phyloP scores from a whole-genome alignment of 2,329 filamentous ascomycete species.

The Ilyonectria sp. region DNA sequence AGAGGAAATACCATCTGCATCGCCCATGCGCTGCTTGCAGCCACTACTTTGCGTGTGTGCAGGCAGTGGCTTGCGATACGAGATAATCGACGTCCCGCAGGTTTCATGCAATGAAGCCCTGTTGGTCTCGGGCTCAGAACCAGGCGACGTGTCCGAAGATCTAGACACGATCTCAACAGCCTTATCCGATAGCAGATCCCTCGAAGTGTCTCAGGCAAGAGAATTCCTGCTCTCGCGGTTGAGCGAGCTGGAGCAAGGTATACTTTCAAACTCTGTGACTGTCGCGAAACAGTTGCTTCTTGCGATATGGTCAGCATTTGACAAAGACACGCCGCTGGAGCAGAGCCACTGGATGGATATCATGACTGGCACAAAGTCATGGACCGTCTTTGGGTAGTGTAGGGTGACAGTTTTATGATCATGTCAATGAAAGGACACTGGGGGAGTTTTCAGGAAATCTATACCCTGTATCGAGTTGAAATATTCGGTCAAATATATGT shows the following conservation, averaged over 20 bases:
- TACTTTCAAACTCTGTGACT: conserved; percentile 34
- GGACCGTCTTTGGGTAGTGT: conserved; percentile 40
- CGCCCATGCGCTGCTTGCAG: conserved; percentile 54
- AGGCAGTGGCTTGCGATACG: conserved; percentile 50
- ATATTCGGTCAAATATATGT: no score
- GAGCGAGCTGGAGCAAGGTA: conserved; percentile 26
- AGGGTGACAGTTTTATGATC: neutral
- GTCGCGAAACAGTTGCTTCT: conserved; percentile 36
- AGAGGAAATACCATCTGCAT: conserved; percentile 51
- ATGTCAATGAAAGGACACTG: neutral
- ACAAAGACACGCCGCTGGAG: conserved; percentile 22
- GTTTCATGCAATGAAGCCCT: neutral
- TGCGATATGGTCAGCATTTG: conserved; percentile 41
- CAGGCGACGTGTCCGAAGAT: neutral
- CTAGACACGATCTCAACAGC: neutral
- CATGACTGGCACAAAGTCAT: conserved; percentile 42
- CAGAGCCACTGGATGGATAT: conserved; percentile 42
- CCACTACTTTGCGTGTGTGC: conserved; percentile 54
- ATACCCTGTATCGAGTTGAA: neutral
- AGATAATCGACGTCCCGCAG: neutral
- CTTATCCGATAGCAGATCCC: neutral
- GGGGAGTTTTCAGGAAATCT: neutral
- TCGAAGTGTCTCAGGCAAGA: conserved; percentile 19
- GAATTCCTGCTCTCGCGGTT: conserved; percentile 28
- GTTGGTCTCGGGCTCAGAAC: neutral